Base-by-base conservation (phyloP, 2,329 filamentous ascomycete species). In the Ascochyta pisi region DNA sequence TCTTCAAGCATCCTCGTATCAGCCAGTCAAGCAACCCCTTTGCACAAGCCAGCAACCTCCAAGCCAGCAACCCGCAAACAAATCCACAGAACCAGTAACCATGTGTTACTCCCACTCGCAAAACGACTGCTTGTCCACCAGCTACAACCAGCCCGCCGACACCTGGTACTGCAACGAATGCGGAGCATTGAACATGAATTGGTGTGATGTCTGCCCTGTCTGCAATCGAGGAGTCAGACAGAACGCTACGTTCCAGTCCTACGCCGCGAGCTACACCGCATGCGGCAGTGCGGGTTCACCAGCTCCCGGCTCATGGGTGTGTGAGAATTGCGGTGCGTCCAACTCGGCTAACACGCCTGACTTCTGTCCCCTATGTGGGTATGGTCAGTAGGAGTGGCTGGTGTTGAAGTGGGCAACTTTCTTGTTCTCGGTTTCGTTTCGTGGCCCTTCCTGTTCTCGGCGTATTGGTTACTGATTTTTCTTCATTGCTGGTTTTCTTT, bases 101-200 rank as follows among this genome's bases (percentile, higher is more conserved):
- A 55, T 46, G 46, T 45, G 23, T 7, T n/a, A 13, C 40, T 13
- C 39, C 4, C 33, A 49, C 16, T 4, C 9, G 7, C 13, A n/a
- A 6, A 22, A 1, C n/a, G 3, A 33, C 16, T 8, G 9, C 4
- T 9, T 24, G 6, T 16, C 16, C 27, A 16, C 3, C 38, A 38
- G 3, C 29, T 43, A 40, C 51, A 3, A n/a, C 12, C 29, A 42
- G 12, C 53, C 42, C 5, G 1, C n/a, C 13, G 54, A 57, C 16
- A 53, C 37, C 16, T 57, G 54, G 54, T 52, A 57, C 35, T 57
- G 54, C 49, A 15, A 1, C 10, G 38, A 53, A 7, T 57, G 54
- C 19, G 23, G n/a, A 1, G 16, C 15, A 0, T 15, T 43, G 44
- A 53, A 57, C 27, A 24, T 43, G 46, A n/a, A 39, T 16, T 49